phyloP scores from a whole-genome alignment of 2,329 filamentous ascomycete species.

The Monilinia aucupariae region DNA sequence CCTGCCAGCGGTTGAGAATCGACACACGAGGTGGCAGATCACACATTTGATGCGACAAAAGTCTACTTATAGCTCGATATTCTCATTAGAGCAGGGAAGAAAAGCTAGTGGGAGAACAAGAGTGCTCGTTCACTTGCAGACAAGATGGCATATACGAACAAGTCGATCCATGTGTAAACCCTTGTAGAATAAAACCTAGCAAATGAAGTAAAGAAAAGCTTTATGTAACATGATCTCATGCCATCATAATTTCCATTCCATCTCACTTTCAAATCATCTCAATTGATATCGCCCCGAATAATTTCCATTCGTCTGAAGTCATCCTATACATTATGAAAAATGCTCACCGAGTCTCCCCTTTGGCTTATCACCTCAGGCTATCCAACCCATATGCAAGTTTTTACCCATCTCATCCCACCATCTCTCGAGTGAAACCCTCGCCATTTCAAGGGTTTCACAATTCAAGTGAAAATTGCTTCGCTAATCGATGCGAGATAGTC shows the following conservation, averaged over 20 bases:
- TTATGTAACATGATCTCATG: conserved; percentile 12
- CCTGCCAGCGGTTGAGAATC: too few species aligned
- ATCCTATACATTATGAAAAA: conserved; percentile 12
- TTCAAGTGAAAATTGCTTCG: conserved; percentile 1
- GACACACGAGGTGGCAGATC: too few species aligned
- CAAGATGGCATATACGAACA: not conserved
- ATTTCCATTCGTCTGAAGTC: not conserved
- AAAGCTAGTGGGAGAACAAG: not conserved
- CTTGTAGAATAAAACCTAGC: conserved; percentile 2
- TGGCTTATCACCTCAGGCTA: not conserved
- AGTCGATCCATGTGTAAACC: not conserved
- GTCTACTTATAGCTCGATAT: not conserved
- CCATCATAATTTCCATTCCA: conserved; percentile 14
- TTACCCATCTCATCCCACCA: not conserved
- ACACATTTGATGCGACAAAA: too few species aligned
- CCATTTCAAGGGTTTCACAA: not conserved
- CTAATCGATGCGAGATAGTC: not conserved
- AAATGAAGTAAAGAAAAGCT: conserved; percentile 1
- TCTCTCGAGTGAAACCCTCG: not conserved
- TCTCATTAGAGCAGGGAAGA: not conserved
- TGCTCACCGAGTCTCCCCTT: not conserved
- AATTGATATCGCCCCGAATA: not conserved
- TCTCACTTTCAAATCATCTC: conserved; percentile 7
- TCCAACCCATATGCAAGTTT: conserved; percentile 9
- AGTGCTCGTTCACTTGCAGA: not conserved